Percentiles rank a stretch among this genome's conserved stretches.
phyloP scores from a whole-genome alignment of 2,329 filamentous ascomycete species.

The Aspergillus fijiensis region DNA sequence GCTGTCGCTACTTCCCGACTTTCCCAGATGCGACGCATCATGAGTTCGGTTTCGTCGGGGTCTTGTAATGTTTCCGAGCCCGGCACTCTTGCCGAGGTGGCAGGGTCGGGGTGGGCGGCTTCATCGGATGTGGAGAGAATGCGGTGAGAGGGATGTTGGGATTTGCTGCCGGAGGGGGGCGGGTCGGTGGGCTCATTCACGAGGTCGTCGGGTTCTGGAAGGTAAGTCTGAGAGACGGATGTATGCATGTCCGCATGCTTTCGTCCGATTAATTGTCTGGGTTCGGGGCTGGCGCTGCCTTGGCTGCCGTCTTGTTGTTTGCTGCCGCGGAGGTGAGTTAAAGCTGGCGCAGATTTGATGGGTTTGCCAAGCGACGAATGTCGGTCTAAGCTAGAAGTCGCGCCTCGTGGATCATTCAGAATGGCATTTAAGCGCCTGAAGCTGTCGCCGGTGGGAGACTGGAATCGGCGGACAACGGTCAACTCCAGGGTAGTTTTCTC shows the following conservation, averaged over 20 bases:
- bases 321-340: constrained; percentile 31
- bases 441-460: constrained; percentile 45
- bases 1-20: constrained; percentile 42
- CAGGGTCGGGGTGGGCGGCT: constrained; percentile 20
- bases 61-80: constrained; percentile 20
- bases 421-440: constrained; percentile 39
- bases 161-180: constrained; percentile 18
- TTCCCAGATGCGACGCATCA: constrained; percentile 47
- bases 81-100: constrained; percentile 24
- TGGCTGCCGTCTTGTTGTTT: constrained; percentile 21
- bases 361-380: constrained; percentile 30
- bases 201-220: constrained; percentile 35
- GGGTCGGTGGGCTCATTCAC: constrained; percentile 29
- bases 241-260: constrained; percentile 24
- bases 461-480: constrained; percentile 47
- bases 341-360: constrained; percentile 37
- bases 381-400: constrained; percentile 12
- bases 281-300: constrained; percentile 22
- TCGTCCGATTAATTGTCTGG: constrained; percentile 23
- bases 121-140: constrained; percentile 39
- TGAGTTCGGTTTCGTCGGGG: constrained; percentile 37
- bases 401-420: constrained; percentile 21
- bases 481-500: constrained; percentile 46
- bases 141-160: constrained; percentile 35
- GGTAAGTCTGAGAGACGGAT: constrained; percentile 30